Evolutionary conservation across 371 early-diverging fungal species (phyloP).

Genomic region (Phascolomyces articulosus): DNA sequence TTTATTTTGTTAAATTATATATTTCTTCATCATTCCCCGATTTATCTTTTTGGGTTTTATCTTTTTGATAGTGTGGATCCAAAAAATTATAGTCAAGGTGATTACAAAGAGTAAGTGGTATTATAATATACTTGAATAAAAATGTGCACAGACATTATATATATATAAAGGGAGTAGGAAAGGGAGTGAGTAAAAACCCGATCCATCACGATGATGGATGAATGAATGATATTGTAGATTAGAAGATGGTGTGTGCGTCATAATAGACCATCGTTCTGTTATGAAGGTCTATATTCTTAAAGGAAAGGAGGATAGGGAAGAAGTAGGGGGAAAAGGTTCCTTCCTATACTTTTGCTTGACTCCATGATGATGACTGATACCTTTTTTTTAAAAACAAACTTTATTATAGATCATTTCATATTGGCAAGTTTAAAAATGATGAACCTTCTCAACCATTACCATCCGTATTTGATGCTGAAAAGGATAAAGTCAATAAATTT

Average conservation of each 20-base stretch:
- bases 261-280: no score
- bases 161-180: background rate
- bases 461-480: slow-evolving; percentile 10
- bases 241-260: no score
- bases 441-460: slow-evolving; percentile 18
- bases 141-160: background rate
- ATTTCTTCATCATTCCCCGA: background rate
- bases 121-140: no score
- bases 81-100: slow-evolving; percentile 39
- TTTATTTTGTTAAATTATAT: background rate
- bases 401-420: slow-evolving; percentile 43
- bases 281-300: no score
- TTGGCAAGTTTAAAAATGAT: slow-evolving; percentile 37
- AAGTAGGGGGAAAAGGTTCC: background rate
- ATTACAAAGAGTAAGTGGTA: slow-evolving; percentile 48
- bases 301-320: background rate
- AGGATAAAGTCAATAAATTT: slow-evolving; percentile 16
- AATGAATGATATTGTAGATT: no score
- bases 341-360: no score
- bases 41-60: background rate
- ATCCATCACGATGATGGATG: no score
- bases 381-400: no score
- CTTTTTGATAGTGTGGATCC: slow-evolving; percentile 33
- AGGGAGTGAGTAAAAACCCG: background rate
- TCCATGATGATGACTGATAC: no score